Conservation (phyloP, 176 grass and related monocot species). For the Aegilops umbellulata region DNA sequence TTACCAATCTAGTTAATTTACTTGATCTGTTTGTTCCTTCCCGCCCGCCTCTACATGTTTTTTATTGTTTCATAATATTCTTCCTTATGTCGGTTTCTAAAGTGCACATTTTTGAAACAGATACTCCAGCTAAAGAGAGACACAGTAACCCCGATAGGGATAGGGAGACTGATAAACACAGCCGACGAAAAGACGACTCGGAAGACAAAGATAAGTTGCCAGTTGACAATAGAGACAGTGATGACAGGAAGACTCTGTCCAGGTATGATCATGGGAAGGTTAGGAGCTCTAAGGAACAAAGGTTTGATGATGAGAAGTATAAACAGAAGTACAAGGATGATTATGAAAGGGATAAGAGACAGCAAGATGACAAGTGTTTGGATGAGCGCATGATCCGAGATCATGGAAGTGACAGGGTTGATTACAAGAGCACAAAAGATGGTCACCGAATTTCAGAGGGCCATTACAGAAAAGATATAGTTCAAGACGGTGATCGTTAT, state of each 20-base stretch:
- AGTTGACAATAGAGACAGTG: conserved; percentile 60
- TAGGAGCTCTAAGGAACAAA: conserved; percentile 79
- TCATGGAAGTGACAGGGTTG: conserved; percentile 46
- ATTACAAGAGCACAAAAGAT: conserved; percentile 72
- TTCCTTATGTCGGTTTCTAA: conserved; percentile 10
- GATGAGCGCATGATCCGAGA: conserved; percentile 51
- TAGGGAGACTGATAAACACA: conserved; percentile 58
- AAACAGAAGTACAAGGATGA: conserved; percentile 75
- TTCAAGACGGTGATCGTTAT: conserved; percentile 56
- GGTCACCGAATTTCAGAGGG: conserved; percentile 54
- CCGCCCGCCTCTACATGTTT: background rate
- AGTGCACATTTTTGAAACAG: conserved; percentile 36
- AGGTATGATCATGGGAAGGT: conserved; percentile 70
- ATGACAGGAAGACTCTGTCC: conserved; percentile 66
- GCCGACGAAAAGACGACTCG: conserved; percentile 54
- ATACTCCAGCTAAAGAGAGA: conserved; percentile 47
- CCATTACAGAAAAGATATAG: conserved; percentile 66
- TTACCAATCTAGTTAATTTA: background rate
- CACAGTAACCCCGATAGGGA: conserved; percentile 35
- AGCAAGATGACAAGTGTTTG: conserved; percentile 53
- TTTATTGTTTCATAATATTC: background rate
- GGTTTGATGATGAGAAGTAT: conserved; percentile 71
- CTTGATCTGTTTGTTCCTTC: conserved; percentile 2
- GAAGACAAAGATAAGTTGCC: conserved; percentile 73
- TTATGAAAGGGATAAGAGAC: conserved; percentile 55